phyloP scores from a whole-genome alignment of 2,329 filamentous ascomycete species.

The Microcera coccophila region DNA sequence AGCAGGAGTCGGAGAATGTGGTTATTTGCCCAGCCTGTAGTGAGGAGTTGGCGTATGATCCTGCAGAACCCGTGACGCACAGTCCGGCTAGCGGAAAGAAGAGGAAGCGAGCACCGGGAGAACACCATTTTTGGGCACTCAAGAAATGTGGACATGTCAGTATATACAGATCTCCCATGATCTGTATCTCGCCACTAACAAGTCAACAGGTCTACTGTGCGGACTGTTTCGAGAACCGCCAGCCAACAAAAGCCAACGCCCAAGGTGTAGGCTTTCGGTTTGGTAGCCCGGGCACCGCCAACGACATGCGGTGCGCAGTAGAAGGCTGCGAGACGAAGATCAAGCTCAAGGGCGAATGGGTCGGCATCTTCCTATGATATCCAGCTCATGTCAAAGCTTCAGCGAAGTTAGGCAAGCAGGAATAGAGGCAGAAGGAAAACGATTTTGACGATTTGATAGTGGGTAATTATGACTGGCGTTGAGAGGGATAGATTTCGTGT shows the following conservation, averaged over 20 bases:
- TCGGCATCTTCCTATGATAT: slow-evolving; percentile 54
- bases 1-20: slow-evolving; percentile 59
- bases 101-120: slow-evolving; percentile 50
- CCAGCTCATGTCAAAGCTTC: too few relatives aligned
- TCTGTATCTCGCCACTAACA: slow-evolving; percentile 5
- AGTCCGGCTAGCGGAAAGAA: slow-evolving; percentile 30
- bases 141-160: slow-evolving; percentile 88
- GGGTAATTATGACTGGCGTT: too few relatives aligned
- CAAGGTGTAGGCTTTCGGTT: slow-evolving; percentile 39
- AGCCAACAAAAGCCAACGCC: slow-evolving; percentile 33
- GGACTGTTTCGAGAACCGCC: slow-evolving; percentile 56
- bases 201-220: slow-evolving; percentile 57
- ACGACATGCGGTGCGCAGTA: slow-evolving; percentile 51
- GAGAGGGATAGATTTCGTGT: too few relatives aligned
- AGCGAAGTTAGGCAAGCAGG: too few relatives aligned
- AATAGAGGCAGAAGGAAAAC: too few relatives aligned
- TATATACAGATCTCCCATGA: slow-evolving; percentile 5
- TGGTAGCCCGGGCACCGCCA: slow-evolving; percentile 18
- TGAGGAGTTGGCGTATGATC: slow-evolving; percentile 75
- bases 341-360: slow-evolving; percentile 53
- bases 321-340: slow-evolving; percentile 55
- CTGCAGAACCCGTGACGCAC: slow-evolving; percentile 34
- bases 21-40: slow-evolving; percentile 84
- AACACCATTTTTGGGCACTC: slow-evolving; percentile 88
- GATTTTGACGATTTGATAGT: too few relatives aligned